phyloP scores from a whole-genome alignment of 2,329 filamentous ascomycete species.

The Alternaria sp. region DNA sequence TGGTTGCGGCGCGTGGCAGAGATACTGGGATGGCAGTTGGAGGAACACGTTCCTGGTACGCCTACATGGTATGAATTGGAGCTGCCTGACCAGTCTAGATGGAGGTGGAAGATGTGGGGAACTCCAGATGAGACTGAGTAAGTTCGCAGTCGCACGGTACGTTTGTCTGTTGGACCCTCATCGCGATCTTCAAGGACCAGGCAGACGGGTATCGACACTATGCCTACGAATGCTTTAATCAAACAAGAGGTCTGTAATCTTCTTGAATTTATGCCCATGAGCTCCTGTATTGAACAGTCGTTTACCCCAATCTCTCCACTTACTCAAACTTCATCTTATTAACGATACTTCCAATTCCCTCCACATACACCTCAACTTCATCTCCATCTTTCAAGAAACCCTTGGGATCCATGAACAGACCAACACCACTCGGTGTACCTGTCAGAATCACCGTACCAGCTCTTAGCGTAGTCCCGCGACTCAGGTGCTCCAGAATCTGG shows the following conservation, averaged over 20 bases:
- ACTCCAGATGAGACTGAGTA: neutral
- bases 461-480: constrained; percentile 54
- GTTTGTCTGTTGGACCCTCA: too few species aligned
- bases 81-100: too few species aligned
- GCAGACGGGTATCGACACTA: too few species aligned
- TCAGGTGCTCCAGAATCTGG: constrained; percentile 54
- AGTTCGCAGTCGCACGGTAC: too few species aligned
- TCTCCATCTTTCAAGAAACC: constrained; percentile 45
- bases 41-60: neutral
- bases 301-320: neutral
- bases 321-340: constrained; percentile 45
- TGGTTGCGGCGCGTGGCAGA: neutral
- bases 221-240: too few species aligned
- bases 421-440: constrained; percentile 55
- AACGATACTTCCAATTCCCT: constrained; percentile 44
- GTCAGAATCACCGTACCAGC: constrained; percentile 58
- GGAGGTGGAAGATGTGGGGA: neutral
- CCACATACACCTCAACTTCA: constrained; percentile 42
- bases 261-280: too few species aligned
- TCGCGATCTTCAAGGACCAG: too few species aligned
- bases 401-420: constrained; percentile 48
- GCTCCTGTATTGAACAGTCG: too few species aligned
- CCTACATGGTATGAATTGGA: too few species aligned
- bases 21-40: neutral
- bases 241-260: too few species aligned